phyloP scores from a whole-genome alignment of 129 eudicot species.

The Tagetes patula region DNA sequence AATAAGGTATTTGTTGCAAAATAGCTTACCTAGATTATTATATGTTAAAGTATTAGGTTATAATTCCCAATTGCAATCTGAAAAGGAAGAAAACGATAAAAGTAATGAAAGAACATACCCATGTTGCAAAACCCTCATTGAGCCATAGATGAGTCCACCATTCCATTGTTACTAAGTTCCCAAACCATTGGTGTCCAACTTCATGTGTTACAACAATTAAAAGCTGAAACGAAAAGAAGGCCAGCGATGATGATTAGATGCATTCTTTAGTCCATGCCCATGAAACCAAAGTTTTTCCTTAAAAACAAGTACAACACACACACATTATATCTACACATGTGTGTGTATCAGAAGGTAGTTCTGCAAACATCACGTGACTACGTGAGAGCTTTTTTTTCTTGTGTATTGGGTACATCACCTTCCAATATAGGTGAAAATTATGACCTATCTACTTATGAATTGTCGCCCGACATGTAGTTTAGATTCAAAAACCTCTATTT shows the following conservation, averaged over 20 bases:
- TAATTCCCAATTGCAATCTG: conserved; percentile 1
- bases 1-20: conserved; percentile 48
- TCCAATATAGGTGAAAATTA: neutral
- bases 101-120: conserved; percentile 36
- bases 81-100: conserved; percentile 7
- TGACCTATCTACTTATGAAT: neutral
- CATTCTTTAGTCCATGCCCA: conserved; percentile 16
- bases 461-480: neutral
- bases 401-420: neutral
- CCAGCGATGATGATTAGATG: conserved; percentile 3
- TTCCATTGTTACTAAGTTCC: conserved; percentile 63
- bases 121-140: conserved; percentile 66
- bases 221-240: conserved; percentile 37
- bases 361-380: neutral
- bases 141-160: conserved; percentile 78
- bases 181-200: conserved; percentile 69
- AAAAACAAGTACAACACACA: neutral
- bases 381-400: neutral
- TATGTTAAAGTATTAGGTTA: conserved; percentile 5
- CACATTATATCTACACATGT: neutral
- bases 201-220: conserved; percentile 56
- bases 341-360: neutral
- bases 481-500: neutral
- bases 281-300: conserved; percentile 5
- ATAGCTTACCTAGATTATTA: conserved; percentile 47